Base-by-base conservation (phyloP, 805 yeast species). In the Starmerella vitae region DNA sequence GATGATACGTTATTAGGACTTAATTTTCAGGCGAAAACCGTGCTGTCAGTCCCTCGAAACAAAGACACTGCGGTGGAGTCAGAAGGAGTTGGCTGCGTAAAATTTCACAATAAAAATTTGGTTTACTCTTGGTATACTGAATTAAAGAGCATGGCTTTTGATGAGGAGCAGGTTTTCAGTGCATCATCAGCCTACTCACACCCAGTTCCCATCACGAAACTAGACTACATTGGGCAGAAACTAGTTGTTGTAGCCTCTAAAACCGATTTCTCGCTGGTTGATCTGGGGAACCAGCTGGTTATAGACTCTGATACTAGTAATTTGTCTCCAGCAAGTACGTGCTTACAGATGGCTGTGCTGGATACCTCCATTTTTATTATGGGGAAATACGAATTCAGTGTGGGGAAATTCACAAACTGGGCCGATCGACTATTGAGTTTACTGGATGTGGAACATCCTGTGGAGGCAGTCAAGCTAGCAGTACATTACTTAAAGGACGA, bases 71-170 rank as follows among this genome's bases (percentile, higher is more conserved):
- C 22, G 4, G 41, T 41, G 49, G 65, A 8, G 26, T 41, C 49
- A 3, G 36, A 41, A 26, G 38, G 36, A 9, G 50, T 48, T 2
- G 43, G 51, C 13, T 38, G 57, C 21, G 80, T 76, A 0, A 63
- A 71, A 42, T 51, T 76, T 7, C 57, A 69, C 13, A 78, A 88
- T 91, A 13, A 19, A 8, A 24, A 37, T 6, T 55, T 82, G 30
- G 86, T 80, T 0, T 80, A 76, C 46, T 65, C 80, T 28, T 79
- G 84, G 79, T 64, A 72, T n/a, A 73, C 75, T 42, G 62, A 65
- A 6, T 49, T 81, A 38, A 72, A 75, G 0, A 51, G 82, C 1
- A 47, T 76, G 7, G 2, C 29, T 17, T 9, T 40, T 30, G 39
- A 20, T 18, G 1, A 34, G 13, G 9, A 8, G 18, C 10, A 21